Evolutionary conservation across 352 stramenopile species (phyloP).

Genomic region (Phytopythium helicoides): DNA sequence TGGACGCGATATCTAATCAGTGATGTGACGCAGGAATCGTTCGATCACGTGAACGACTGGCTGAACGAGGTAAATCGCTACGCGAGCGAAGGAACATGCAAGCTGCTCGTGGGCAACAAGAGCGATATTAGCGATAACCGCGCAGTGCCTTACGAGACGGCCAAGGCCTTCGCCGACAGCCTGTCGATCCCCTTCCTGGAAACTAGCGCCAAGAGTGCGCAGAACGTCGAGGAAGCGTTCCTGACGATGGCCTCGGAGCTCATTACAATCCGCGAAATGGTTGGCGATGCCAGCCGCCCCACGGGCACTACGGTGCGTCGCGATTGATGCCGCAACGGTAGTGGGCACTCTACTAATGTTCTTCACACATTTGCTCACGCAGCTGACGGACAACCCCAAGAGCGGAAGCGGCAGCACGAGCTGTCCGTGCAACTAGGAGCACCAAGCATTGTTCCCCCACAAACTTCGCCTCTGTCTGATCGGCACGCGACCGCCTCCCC

Average conservation of each 20-base stretch:
- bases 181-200: slow-evolving; percentile 99
- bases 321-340: background rate
- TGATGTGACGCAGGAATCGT: slow-evolving; percentile 86
- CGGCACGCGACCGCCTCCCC: background rate
- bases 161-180: slow-evolving; percentile 96
- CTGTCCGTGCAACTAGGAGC: slow-evolving; percentile 40
- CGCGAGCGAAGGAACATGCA: slow-evolving; percentile 98
- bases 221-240: slow-evolving; percentile 99
- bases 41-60: slow-evolving; percentile 99
- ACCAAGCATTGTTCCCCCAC: background rate
- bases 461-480: background rate
- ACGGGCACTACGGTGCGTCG: slow-evolving; percentile 58
- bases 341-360: slow-evolving; percentile 13
- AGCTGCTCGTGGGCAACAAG: slow-evolving; percentile 99
- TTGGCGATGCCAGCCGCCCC: slow-evolving; percentile 67
- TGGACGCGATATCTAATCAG: background rate
- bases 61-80: slow-evolving; percentile 99
- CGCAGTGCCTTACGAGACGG: slow-evolving; percentile 95
- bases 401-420: slow-evolving; percentile 21
- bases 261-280: slow-evolving; percentile 90
- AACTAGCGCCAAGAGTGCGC: slow-evolving; percentile 98
- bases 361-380: slow-evolving; percentile 10
- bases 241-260: slow-evolving; percentile 99
- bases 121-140: slow-evolving; percentile 97
- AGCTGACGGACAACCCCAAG: slow-evolving; percentile 38